phyloP scores from a whole-genome alignment of 2,329 filamentous ascomycete genomes.

The Eutypa lata region DNA sequence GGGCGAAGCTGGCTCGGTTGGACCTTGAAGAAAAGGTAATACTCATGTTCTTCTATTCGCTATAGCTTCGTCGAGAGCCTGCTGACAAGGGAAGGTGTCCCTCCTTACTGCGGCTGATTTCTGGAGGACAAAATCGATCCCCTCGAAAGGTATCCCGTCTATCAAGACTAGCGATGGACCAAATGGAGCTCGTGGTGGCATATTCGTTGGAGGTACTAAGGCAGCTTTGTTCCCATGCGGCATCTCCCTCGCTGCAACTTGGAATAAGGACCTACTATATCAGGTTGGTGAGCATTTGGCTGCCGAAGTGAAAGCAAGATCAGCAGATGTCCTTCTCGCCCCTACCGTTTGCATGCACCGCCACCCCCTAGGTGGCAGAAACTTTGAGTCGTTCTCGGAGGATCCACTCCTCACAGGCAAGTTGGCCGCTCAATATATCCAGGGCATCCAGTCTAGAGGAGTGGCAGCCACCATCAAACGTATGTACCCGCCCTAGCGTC shows the following conservation, averaged over 20 bases:
- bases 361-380: constrained; percentile 77
- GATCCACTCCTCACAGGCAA: constrained; percentile 76
- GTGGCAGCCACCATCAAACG: constrained; percentile 79
- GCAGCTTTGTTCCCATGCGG: constrained; percentile 78
- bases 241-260: constrained; percentile 74
- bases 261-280: constrained; percentile 68
- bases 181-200: constrained; percentile 65
- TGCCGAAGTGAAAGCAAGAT: constrained; percentile 68
- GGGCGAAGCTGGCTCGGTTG: constrained; percentile 49
- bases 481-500: constrained; percentile 25
- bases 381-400: constrained; percentile 85
- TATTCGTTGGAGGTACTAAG: constrained; percentile 66
- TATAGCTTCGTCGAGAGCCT: constrained; percentile 1
- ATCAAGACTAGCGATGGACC: constrained; percentile 68
- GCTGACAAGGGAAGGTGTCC: constrained; percentile 43
- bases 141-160: constrained; percentile 59
- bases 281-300: constrained; percentile 70
- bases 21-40: constrained; percentile 56
- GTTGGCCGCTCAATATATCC: constrained; percentile 68
- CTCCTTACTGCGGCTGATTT: constrained; percentile 63
- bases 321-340: constrained; percentile 69
- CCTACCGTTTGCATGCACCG: constrained; percentile 81
- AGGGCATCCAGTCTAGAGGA: constrained; percentile 68
- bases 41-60: background rate
- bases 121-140: constrained; percentile 65